These are phyloP conservation scores for Lachancea sp. DNA, from an alignment of 805 yeast species.

Conservation along the genomic window DNA sequence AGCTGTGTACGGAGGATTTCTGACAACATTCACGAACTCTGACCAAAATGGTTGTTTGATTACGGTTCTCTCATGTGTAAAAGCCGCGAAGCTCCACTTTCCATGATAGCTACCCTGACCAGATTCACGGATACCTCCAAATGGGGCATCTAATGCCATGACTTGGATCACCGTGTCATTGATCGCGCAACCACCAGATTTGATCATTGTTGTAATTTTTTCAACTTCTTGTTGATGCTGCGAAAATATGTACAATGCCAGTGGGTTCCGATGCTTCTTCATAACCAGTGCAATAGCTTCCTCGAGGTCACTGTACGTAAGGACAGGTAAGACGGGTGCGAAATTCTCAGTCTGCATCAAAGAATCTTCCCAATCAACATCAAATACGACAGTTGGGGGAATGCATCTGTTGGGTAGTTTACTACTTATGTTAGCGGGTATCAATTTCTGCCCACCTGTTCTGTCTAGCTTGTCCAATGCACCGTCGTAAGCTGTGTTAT, in stretches of 20 bases:
- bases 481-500: slow-evolving; percentile 46
- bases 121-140: slow-evolving; percentile 85
- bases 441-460: slow-evolving; percentile 43
- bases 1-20: slow-evolving; percentile 58
- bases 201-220: slow-evolving; percentile 43
- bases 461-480: slow-evolving; percentile 38
- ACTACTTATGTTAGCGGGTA: slow-evolving; percentile 43
- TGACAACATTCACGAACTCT: slow-evolving; percentile 50
- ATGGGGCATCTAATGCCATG: slow-evolving; percentile 63
- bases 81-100: slow-evolving; percentile 55
- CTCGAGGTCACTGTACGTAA: slow-evolving; percentile 44
- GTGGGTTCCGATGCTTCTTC: slow-evolving; percentile 60
- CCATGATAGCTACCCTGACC: slow-evolving; percentile 88
- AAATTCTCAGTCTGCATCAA: slow-evolving; percentile 73
- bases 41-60: slow-evolving; percentile 59
- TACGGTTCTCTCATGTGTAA: slow-evolving; percentile 67
- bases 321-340: slow-evolving; percentile 78
- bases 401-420: slow-evolving; percentile 41
- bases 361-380: slow-evolving; percentile 59
- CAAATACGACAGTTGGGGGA: slow-evolving; percentile 67
- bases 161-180: slow-evolving; percentile 73
- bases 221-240: slow-evolving; percentile 42
- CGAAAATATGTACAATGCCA: slow-evolving; percentile 70
- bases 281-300: slow-evolving; percentile 41
- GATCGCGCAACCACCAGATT: slow-evolving; percentile 67